These are phyloP conservation scores for Hymenoscyphus infarciens DNA, from an alignment of 2,329 filamentous ascomycete species.

Conservation along the genomic window DNA sequence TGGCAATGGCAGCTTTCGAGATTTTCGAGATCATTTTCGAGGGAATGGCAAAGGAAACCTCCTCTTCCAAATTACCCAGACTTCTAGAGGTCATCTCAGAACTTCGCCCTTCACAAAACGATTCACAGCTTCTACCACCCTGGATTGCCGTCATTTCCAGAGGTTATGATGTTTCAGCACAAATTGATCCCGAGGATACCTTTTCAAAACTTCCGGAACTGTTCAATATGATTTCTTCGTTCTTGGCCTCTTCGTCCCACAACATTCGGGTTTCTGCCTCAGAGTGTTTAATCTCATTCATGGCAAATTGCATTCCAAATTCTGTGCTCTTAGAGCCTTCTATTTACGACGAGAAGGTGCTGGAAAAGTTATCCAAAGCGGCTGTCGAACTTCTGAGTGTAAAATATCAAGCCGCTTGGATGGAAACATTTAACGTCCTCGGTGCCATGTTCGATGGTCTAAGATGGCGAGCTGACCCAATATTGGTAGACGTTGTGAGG, in stretches of 20 bases:
- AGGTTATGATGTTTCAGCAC: constrained; percentile 89
- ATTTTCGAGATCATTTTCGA: constrained; percentile 97
- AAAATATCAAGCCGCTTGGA: constrained; percentile 91
- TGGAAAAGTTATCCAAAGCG: constrained; percentile 74
- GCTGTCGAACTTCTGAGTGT: constrained; percentile 76
- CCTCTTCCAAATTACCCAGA: constrained; percentile 83
- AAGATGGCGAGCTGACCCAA: constrained; percentile 78
- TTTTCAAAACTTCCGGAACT: constrained; percentile 86
- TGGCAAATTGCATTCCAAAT: constrained; percentile 83
- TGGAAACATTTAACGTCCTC: constrained; percentile 88
- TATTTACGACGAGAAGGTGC: constrained; percentile 83
- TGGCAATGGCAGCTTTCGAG: constrained; percentile 94
- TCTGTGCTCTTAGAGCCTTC: constrained; percentile 83
- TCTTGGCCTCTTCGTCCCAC: constrained; percentile 81
- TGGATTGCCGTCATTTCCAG: constrained; percentile 96
- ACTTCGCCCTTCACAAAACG: constrained; percentile 84
- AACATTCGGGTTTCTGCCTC: constrained; percentile 94
- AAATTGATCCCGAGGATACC: constrained; percentile 84
- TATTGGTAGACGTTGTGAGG: constrained; percentile 71
- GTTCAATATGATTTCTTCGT: constrained; percentile 74
- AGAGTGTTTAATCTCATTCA: constrained; percentile 89
- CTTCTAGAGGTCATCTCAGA: constrained; percentile 90
- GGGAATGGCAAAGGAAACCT: constrained; percentile 78
- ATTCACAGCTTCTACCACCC: constrained; percentile 88
- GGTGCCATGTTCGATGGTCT: constrained; percentile 83